Evolutionary conservation across 78 protist species (phyloP), one percentile per base, ranked within the genome.

Genomic region (Pigoraptor vietnamica): DNA sequence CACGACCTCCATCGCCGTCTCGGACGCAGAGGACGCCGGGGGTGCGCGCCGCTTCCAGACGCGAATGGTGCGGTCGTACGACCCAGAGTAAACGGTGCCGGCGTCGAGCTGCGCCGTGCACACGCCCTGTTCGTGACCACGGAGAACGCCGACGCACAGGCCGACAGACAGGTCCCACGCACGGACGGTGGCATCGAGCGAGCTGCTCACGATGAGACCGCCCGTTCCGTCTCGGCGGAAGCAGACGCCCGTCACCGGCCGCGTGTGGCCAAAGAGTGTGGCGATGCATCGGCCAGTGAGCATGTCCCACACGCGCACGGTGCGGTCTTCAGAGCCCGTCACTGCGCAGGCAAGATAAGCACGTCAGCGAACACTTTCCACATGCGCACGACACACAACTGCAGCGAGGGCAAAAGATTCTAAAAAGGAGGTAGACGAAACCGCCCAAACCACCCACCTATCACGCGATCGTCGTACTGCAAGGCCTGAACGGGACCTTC

Each of bases 111-210:
- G 84, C 84, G 32, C 34, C 34, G 34, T 25, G 84, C 84, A 25
- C 21, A 79, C 84, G 10, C 34, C 32, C 34, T 25, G 34, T 19
- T 25, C 21, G 84, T 79, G 84, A 21, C 84, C 84, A 19, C 32
- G 84, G 32, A 79, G n/a, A 6, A 48, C 67, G 67, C 67, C 67
- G 67, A 48, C 14, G 67, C 67, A 48, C 6, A 48, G 67, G 67
- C 67, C 67, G 14, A 48, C 29, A 6, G 67, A 48, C 67, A 97
- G 92, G 90, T 99, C 99, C 99, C 99, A 99, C 84, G 99, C 96
- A 6, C 99, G 95, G 40, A 99, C 96, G 2, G 99, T 98, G 94
- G 97, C 98, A 92, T 99, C 99, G 37, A 99, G 97, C 37, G 99
- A 98, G 1, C 99, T 99, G 0, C 99, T 95, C 40, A 99, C 98